Evolutionary conservation across 345 rosid species (phyloP), one percentile per base, ranked within the genome.

Genomic region (Cardamine chenopodiifolia): DNA sequence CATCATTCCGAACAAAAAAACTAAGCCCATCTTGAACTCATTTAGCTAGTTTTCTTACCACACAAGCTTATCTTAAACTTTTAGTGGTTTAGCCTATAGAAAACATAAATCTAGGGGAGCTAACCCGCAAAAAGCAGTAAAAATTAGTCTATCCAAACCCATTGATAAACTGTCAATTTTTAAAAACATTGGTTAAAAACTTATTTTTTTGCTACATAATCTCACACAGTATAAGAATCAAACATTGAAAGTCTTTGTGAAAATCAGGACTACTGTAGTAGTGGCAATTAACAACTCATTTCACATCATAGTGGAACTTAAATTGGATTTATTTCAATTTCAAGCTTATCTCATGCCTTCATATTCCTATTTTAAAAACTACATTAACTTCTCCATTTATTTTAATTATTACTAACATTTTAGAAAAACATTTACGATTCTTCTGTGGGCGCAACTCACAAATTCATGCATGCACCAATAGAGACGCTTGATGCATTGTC

Each of bases 391-490:
- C 73, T 8, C 28, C 45, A 68, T 61, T 68, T n/a, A 45, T 45
- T 17, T 45, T 8, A 19, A 8, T n/a, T 45, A n/a, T 0, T 6
- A n/a, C 2, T 6, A 45, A 19, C n/a, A 45, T 45, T 7, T 13
- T 13, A 15, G 3, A 23, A 23, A 50, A 59, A 31, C 34, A 28
- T 39, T 60, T 34, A 75, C 2, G 37, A 54, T 71, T 53, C 42
- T 32, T 40, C 40, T 45, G 55, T 70, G 76, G 76, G 80, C 61
- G 32, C 34, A 54, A 25, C 22, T 45, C 7, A 10, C 35, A 40
- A 54, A 20, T 63, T 35, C 76, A 63, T 77, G 76, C 66, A 76
- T 70, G 44, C 66, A 15, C 75, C 75, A 76, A 63, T 70, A 55
- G 70, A 69, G 28, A 32, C 23, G 47, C 73, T 66, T 68, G n/a